Percentiles rank a stretch among this genome's conserved stretches.
Conservation (phyloP, 2,329 filamentous ascomycete species). For the Ophiognomonia clavigignenti-juglandacearum region DNA sequence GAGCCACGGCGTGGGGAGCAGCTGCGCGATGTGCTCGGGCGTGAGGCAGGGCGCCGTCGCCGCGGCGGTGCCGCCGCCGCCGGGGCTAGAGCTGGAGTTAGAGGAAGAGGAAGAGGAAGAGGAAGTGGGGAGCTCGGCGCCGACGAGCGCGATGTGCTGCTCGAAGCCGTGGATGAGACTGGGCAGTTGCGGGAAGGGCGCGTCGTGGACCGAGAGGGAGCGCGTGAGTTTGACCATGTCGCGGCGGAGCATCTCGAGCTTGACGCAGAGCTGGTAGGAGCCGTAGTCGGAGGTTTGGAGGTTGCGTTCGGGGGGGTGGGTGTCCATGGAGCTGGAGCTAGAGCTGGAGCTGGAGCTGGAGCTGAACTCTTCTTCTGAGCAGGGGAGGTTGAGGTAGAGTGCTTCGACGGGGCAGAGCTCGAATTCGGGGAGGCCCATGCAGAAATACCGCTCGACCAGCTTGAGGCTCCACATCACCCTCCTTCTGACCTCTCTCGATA, state of each 20-base stretch:
- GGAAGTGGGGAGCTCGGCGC: conserved; percentile 2
- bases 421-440: conserved; percentile 39
- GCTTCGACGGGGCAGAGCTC: conserved; percentile 37
- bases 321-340: no score
- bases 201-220: conserved; percentile 11
- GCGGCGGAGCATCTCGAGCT: conserved; percentile 19
- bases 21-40: conserved; percentile 1
- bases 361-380: conserved; percentile 34
- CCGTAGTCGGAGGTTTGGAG: conserved; percentile 5
- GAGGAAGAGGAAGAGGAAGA: no score
- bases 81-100: no score
- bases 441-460: conserved; percentile 37
- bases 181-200: conserved; percentile 7
- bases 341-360: no score
- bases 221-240: conserved; percentile 18
- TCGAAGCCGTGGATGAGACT: conserved; percentile 13
- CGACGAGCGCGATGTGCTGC: conserved; percentile 10
- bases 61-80: no score
- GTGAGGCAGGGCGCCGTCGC: conserved; percentile 7
- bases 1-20: conserved; percentile 18
- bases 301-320: not conserved
- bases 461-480: conserved; percentile 41
- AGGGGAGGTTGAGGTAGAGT: conserved; percentile 37
- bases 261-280: conserved; percentile 18
- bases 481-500: conserved; percentile 37